Base-by-base conservation (phyloP, 78 protist genomes). In the Mastigamoeba balamuthi region DNA sequence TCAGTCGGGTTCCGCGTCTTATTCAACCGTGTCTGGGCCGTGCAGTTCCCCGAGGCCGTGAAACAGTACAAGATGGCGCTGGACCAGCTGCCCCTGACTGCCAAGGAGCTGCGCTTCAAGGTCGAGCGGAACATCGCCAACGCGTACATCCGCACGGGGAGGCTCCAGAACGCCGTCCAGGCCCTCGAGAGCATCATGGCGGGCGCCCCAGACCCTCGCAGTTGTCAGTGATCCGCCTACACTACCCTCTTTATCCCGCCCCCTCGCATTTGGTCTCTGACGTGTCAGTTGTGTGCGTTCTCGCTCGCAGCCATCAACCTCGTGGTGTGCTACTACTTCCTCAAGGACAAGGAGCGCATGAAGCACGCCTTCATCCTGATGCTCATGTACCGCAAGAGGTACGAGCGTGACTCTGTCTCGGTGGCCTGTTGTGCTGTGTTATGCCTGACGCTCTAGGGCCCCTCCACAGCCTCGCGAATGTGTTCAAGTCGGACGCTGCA, bases 41-140 rank as follows among this genome's bases (percentile, higher is more conserved):
- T n/a, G n/a, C n/a, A n/a, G n/a, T 88, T 74, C 75, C 72, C 75
- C n/a, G 23, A 39, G 1, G 94, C 96, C 23, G 84, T 90, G 79
- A 89, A 90, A 79, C 77, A 78, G 88, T 88, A 79, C 82, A 52
- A 85, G 17, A 89, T 89, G 91, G 89, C 94, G 4, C 75, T 90
- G 4, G 96, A 89, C 33, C 91, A 86, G 69, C 72, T 93, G 41
- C 82, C 89, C 8, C 1, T 2, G 6, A 72, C 87, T 0, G 75
- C 43, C 29, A 1, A 10, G n/a, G 77, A 69, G 1, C 17, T 75
- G 29, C 75, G 82, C 35, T 75, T 44, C 38, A 69, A 75, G 79
- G 82, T 93, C 74, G 74, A 78, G 77, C 72, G 86, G 35, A 90
- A 87, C 81, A 87, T 93, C 10, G 94, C 85, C 29, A 64, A 77